A percentile compares a stretch with the other conserved stretches of the same genome.
Evolutionary conservation across 192 early-diverging fungal species (phyloP).

Genomic region (Coemansia sp.): DNA sequence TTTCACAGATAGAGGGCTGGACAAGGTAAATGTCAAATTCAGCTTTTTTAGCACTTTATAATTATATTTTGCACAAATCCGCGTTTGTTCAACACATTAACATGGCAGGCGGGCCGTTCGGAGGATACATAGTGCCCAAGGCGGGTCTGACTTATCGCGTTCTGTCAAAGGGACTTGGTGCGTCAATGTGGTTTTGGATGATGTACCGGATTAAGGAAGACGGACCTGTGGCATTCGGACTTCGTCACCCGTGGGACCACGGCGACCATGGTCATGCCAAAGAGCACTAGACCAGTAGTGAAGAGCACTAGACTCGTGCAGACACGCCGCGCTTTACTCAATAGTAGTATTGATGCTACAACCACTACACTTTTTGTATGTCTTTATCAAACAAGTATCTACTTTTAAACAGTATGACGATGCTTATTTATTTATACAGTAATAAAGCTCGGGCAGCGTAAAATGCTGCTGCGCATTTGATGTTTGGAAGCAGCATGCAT

Average conservation of each 20-base stretch:
- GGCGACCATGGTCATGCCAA: slow-evolving; percentile 1
- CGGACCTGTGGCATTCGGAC: slow-evolving; percentile 62
- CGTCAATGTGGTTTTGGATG: slow-evolving; percentile 82
- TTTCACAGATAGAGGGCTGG: no score
- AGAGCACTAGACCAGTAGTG: background rate
- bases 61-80: no score
- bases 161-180: slow-evolving; percentile 64
- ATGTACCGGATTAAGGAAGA: slow-evolving; percentile 81
- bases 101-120: slow-evolving; percentile 22
- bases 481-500: no score
- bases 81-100: background rate
- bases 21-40: no score
- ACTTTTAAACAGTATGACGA: background rate
- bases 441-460: no score
- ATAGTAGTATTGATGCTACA: no score
- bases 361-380: background rate
- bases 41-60: no score
- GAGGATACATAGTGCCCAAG: slow-evolving; percentile 47
- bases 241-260: slow-evolving; percentile 30
- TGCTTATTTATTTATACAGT: no score
- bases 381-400: background rate
- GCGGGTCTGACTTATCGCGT: slow-evolving; percentile 51
- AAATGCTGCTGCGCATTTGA: no score
- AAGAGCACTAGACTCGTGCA: background rate
- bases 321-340: background rate